These are phyloP conservation scores for Leccinum longicurvipes DNA, from an alignment of 768 basidiomycete genomes.

Conservation along the genomic window DNA sequence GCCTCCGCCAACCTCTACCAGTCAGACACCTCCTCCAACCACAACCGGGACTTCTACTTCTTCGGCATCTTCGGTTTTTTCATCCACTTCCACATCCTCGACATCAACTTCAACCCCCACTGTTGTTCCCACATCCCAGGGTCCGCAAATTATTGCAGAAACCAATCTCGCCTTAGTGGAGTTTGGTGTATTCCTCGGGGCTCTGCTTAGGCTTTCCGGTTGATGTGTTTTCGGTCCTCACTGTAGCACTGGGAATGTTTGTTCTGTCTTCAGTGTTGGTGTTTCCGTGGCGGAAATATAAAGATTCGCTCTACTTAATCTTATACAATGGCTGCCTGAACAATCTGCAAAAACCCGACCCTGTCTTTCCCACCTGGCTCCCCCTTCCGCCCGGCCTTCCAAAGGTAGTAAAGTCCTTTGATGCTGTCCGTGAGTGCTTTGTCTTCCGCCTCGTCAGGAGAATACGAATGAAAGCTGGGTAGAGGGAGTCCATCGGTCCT, in stretches of 20 bases:
- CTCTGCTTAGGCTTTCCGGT: conserved; percentile 4
- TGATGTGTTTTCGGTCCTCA: not conserved
- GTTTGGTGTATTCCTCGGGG: conserved; percentile 19
- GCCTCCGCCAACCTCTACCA: conserved; percentile 15
- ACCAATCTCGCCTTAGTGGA: conserved; percentile 26
- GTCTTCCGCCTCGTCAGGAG: conserved; percentile 24
- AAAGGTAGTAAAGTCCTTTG: conserved; percentile 55
- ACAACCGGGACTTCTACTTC: conserved; percentile 10
- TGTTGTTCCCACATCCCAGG: conserved; percentile 18
- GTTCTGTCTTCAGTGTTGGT: not conserved
- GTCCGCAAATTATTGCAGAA: conserved; percentile 22
- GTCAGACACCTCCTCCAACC: conserved; percentile 19
- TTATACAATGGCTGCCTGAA: conserved; percentile 28
- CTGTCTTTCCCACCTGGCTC: conserved; percentile 20
- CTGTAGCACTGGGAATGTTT: not conserved
- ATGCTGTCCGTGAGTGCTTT: conserved; percentile 51
- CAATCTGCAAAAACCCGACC: conserved; percentile 33
- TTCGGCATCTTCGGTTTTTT: conserved; percentile 3
- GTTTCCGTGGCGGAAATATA: not conserved
- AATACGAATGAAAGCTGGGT: not conserved
- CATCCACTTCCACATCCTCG: conserved; percentile 6
- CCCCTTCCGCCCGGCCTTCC: conserved; percentile 42
- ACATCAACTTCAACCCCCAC: conserved; percentile 4
- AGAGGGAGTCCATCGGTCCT: conserved; percentile 11
- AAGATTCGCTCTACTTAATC: conserved; percentile 8